Base-by-base conservation (phyloP, 78 protist species). In the Dictyostelium firmibasis region DNA sequence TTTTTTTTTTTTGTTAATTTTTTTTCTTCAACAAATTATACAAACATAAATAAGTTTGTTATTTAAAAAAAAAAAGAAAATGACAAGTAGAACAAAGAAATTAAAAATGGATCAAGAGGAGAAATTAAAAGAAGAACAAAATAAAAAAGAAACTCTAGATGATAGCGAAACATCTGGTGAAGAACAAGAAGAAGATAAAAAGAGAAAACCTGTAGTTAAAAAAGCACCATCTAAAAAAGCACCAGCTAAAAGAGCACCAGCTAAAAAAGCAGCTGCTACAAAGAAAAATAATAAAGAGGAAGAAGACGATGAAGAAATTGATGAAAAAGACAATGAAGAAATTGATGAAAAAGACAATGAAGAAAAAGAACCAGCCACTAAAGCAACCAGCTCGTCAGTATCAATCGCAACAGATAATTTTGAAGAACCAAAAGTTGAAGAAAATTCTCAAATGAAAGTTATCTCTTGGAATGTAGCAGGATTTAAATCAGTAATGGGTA, bases 401-500 rank as follows among this genome's bases (percentile, higher is more conserved):
- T 14, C 8, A 60, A 20, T 16, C 11, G 50, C 64, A n/a, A 23
- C 43, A 10, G 43, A 35, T 25, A 16, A 25, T 35, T 57, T 29
- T 35, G 29, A 57, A 31, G 72, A 50, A 75, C 91, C 91, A 31
- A 67, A 44, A 79, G 82, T 67, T 23, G 29, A 13, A n/a, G 70
- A 11, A 2, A 50, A 81, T 13, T n/a, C n/a, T n/a, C 95, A 86
- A 67, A 8, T 95, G 18, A 96, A 96, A 60, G 70, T 96, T 38
- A 84, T 96, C 10, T 57, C 84, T 2, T 96, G 91, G 91, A 96
- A 96, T 76, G 97, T 96, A 5, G 97, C 97, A 29, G 93, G 97
- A 14, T 83, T 75, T 82, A 77, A 41, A 25, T 83, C 97, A 36
- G n/a, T 27, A 38, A 2, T 57, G 4, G 9, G 44, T 13, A 86